Percentiles rank a stretch among this genome's conserved stretches.
Evolutionary conservation across 2,329 filamentous ascomycete genomes (phyloP).

Genomic region (Talaromyces amestolkiae): DNA sequence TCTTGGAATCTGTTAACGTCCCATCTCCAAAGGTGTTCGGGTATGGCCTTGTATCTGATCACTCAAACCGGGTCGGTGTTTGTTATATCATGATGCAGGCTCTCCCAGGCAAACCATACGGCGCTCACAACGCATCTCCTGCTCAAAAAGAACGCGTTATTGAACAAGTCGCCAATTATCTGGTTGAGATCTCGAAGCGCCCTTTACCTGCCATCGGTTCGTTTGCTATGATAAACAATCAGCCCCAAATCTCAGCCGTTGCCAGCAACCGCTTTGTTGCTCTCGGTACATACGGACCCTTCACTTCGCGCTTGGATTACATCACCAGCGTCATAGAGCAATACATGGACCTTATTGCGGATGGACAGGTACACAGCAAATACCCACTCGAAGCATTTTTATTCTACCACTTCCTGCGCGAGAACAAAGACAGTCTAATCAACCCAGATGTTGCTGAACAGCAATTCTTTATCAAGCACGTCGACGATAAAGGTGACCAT

Average conservation of each 20-base stretch:
- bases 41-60: constrained; percentile 29
- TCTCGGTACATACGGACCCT: constrained; percentile 17
- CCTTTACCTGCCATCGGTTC: constrained; percentile 12
- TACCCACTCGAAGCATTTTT: constrained; percentile 15
- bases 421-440: neutral
- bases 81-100: constrained; percentile 44
- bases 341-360: constrained; percentile 17
- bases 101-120: constrained; percentile 34
- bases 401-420: constrained; percentile 5
- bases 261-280: constrained; percentile 19
- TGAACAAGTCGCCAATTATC: constrained; percentile 15
- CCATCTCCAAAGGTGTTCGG: constrained; percentile 39
- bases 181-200: constrained; percentile 16
- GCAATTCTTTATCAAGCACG: constrained; percentile 45
- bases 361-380: constrained; percentile 15
- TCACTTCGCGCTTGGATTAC: constrained; percentile 8
- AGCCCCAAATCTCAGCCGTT: constrained; percentile 6
- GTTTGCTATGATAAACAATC: constrained; percentile 1
- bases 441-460: neutral
- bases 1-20: constrained; percentile 35
- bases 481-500: constrained; percentile 49
- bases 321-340: constrained; percentile 16
- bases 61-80: constrained; percentile 32
- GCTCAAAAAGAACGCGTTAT: constrained; percentile 17
- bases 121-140: constrained; percentile 20